Evolutionary conservation across 805 yeast species (phyloP).

Genomic region (Ogataea nonfermentans): DNA sequence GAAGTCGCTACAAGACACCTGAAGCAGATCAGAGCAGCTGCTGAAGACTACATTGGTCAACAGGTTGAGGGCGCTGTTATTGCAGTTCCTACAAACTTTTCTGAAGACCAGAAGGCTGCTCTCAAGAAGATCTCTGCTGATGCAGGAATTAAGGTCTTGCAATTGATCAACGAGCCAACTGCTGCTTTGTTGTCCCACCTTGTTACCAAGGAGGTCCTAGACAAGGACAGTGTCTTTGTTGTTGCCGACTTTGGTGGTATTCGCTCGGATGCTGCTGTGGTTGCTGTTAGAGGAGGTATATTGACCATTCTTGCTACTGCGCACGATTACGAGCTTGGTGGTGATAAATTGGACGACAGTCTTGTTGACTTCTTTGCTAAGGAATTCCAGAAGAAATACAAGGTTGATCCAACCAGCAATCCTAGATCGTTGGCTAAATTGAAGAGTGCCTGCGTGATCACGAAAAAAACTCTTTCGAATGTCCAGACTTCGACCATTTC

Average conservation of each 20-base stretch:
- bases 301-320: constrained; percentile 83
- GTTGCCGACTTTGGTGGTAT: constrained; percentile 97
- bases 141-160: constrained; percentile 79
- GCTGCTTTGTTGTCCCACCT: constrained; percentile 87
- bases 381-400: constrained; percentile 88
- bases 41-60: constrained; percentile 88
- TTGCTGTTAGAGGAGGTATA: constrained; percentile 92
- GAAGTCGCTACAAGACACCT: constrained; percentile 85
- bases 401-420: constrained; percentile 74
- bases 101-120: constrained; percentile 66
- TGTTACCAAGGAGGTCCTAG: constrained; percentile 46
- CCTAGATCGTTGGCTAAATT: constrained; percentile 88
- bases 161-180: constrained; percentile 87
- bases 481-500: constrained; percentile 88
- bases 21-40: constrained; percentile 77
- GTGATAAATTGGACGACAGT: constrained; percentile 77
- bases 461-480: constrained; percentile 89
- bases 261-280: constrained; percentile 92
- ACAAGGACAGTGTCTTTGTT: constrained; percentile 72
- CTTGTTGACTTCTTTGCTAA: constrained; percentile 82
- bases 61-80: constrained; percentile 78
- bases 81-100: constrained; percentile 87
- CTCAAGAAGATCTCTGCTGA: constrained; percentile 58
- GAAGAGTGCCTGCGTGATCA: constrained; percentile 73
- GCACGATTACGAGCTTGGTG: constrained; percentile 83